A percentile compares a stretch with the other conserved stretches of the same genome.
Conservation (phyloP, 768 basidiomycete species). For the Boletus huronensis region DNA sequence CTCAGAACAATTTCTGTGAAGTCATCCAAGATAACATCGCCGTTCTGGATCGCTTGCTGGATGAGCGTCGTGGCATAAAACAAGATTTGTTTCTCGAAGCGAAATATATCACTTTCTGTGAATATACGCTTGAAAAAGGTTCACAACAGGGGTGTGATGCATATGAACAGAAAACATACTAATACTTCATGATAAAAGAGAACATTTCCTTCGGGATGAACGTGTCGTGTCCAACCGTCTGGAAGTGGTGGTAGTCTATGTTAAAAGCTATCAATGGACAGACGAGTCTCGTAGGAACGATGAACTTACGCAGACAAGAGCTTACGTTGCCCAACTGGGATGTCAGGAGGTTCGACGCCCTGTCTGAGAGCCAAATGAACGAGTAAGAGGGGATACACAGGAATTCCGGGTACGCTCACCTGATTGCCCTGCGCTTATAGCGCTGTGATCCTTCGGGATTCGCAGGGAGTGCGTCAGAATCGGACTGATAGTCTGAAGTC, state of each 20-base stretch:
- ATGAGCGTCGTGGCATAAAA: constrained; percentile 5
- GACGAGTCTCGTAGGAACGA: background rate
- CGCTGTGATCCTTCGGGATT: constrained; percentile 12
- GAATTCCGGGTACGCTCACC: background rate
- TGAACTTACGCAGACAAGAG: constrained; percentile 7
- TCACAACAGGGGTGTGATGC: background rate
- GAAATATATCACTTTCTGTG: constrained; percentile 15
- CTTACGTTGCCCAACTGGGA: constrained; percentile 7
- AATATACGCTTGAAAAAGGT: constrained; percentile 13
- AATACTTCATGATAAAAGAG: constrained; percentile 14
- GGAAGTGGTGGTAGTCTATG: background rate
- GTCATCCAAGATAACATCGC: background rate
- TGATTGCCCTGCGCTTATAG: background rate
- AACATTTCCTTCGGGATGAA: constrained; percentile 13
- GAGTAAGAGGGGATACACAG: background rate
- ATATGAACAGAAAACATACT: background rate
- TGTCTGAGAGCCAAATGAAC: background rate
- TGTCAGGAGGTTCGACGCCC: background rate
- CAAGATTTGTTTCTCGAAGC: background rate
- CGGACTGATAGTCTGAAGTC: background rate
- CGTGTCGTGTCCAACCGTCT: constrained; percentile 7
- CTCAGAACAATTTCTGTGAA: constrained; percentile 10
- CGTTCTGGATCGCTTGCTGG: background rate
- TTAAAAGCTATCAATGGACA: background rate
- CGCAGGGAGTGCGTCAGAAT: background rate